A percentile compares a stretch with the other conserved stretches of the same genome.
Evolutionary conservation across 176 grass and related monocot species (phyloP).

Genomic region (Secale cereale): DNA sequence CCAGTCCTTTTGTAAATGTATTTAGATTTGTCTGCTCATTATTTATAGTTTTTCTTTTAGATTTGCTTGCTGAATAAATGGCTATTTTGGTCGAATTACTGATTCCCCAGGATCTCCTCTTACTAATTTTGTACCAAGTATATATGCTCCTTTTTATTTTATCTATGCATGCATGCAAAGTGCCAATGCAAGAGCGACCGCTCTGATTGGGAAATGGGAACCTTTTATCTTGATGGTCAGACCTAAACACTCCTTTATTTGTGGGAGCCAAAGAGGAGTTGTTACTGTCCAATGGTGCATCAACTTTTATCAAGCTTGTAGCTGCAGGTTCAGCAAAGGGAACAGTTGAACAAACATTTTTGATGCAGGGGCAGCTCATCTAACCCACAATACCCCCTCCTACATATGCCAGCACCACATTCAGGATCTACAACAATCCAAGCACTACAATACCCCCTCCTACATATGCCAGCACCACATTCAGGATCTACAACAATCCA

Average conservation of each 20-base stretch:
- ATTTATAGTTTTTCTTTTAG: not conserved
- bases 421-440: constrained; percentile 15
- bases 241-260: constrained; percentile 1
- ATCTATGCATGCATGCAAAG: constrained; percentile 13
- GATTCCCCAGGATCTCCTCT: not conserved
- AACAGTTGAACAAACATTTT: constrained; percentile 81
- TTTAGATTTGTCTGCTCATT: constrained; percentile 35
- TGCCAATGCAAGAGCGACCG: constrained; percentile 20
- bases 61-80: constrained; percentile 45
- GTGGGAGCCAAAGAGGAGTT: constrained; percentile 32
- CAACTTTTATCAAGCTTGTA: constrained; percentile 31
- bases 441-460: constrained; percentile 5
- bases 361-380: constrained; percentile 73
- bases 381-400: constrained; percentile 40
- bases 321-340: constrained; percentile 24
- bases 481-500: constrained; percentile 15
- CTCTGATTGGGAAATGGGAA: constrained; percentile 15
- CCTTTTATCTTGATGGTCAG: constrained; percentile 15
- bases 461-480: constrained; percentile 36
- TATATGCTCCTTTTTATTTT: not conserved
- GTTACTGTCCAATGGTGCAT: constrained; percentile 28
- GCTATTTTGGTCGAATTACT: constrained; percentile 38
- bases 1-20: constrained; percentile 49
- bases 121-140: constrained; percentile 9
- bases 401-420: constrained; percentile 36